Base-by-base conservation (phyloP, 2,329 filamentous ascomycete species). In the Colletotrichum trifolii region DNA sequence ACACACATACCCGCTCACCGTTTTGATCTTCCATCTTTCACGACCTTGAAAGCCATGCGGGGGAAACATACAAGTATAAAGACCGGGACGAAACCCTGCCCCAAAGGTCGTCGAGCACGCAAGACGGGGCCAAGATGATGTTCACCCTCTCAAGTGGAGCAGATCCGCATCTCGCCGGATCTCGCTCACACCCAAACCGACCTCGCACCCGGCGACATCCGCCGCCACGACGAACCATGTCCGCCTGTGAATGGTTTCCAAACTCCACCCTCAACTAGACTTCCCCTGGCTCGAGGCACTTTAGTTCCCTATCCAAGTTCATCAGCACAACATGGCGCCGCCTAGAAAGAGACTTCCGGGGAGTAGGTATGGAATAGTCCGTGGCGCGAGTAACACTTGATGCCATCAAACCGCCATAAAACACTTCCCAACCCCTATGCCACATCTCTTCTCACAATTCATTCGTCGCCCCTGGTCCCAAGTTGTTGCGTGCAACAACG, bases 51-150 rank as follows among this genome's bases (percentile, higher is more conserved):
- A 25, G 25, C 25, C 25, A 25, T 5, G 25, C 25, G 25, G 4
- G 25, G 25, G 25, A 25, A 25, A 25, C 25, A 25, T 17, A 3
- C 17, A 25, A 25, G 25, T 5, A 25, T 25, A 25, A 5, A 25
- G 25, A 25, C 25, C 25, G 8, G 7, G n/a, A 11, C 43, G 25
- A 17, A 15, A n/a, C 25, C 9, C 15, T 17, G 15, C 9, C 8
- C 15, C 43, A n/a, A 2, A 11, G 33, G 6, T 11, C 46, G 6
- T 45, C 40, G 36, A 64, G 48, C 60, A 64, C 48, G 55, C 60
- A 64, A 60, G 55, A 60, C 55, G 33, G 55, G 42, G 60, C 48
- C 42, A 35, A 49, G 48, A 54, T 64, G 60, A 36, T 60, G 60
- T 64, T 54, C 49, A 33, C 9, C 40, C n/a, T 36, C 25, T 42